phyloP scores from a whole-genome alignment of 129 eudicot genomes.

The Solidago caesia region DNA sequence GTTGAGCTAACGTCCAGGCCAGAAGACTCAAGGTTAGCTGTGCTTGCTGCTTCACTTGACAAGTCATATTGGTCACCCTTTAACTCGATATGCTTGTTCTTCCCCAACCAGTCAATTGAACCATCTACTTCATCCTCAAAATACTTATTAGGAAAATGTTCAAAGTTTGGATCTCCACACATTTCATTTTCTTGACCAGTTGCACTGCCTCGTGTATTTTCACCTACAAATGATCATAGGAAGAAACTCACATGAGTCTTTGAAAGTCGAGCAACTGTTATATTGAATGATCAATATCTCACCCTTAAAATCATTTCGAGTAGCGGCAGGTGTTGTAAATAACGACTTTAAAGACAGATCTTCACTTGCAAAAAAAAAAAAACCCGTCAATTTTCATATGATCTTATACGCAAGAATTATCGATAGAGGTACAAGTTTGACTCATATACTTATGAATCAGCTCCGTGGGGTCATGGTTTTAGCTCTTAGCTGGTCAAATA shows the following conservation, averaged over 20 bases:
- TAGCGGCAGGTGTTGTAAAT: constrained; percentile 10
- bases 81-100: not conserved
- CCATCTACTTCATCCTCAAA: constrained; percentile 19
- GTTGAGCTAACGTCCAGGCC: not conserved
- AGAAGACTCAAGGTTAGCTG: constrained; percentile 12
- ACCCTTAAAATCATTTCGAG: not conserved
- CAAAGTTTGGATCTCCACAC: constrained; percentile 2
- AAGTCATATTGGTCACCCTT: constrained; percentile 2
- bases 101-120: constrained; percentile 7
- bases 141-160: constrained; percentile 6
- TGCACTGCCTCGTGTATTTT: constrained; percentile 5
- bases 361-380: not conserved
- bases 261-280: not conserved
- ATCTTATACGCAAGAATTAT: not conserved
- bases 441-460: no score
- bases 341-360: constrained; percentile 13
- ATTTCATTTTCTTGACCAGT: not conserved
- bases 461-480: no score
- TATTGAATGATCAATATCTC: not conserved
- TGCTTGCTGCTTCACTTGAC: constrained; percentile 16
- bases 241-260: not conserved
- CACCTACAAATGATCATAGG: not conserved
- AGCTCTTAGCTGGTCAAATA: no score
- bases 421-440: not conserved
- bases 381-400: not conserved